Evolutionary conservation across 768 basidiomycete genomes (phyloP), one percentile per base, ranked within the genome.

Genomic region (Sporobolomyces phaffii): DNA sequence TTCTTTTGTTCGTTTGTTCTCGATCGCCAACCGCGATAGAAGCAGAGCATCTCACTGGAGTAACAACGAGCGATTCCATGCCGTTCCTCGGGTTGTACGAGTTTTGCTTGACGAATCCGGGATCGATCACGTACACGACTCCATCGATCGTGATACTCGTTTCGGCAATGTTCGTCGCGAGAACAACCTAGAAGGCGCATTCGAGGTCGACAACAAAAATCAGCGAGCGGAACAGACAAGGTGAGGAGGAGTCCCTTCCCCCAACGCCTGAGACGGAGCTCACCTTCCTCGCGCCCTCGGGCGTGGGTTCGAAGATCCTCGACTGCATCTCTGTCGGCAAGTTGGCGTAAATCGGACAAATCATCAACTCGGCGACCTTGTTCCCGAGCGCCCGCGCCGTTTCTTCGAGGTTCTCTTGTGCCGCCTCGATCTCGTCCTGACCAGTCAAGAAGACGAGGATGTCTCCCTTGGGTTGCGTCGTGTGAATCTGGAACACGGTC

Each of bases 321-420:
- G 92, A 89, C 77, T 99, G 96, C 93, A 99, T 93, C 68, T 99
- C 96, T 73, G 91, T 93, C 1, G 96, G 96, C n/a, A 99, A 80
- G 77, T 96, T 98, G 69, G 96, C 96, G 75, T 99, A 99, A 67
- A 99, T 99, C 5, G 96, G 96, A 75, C 93, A 97, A 65, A 99
- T 84, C 63, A 98, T 86, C 49, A 99, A 83, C 74, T 99, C 96
- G 9, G 85, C 83, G 50, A 98, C 88, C 79, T 98, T 97, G 80
- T 98, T 97, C 24, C 93, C 93, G 0, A 99, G 81, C 1, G 94
- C 88, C 28, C 91, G 86, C 28, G 91, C 87, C 0, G 96, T 99
- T 80, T 99, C 96, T 76, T 90, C 87, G 38, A 99, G 80, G 77
- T 90, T 96, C 79, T 99, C 96, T 54, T 93, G 89, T 43, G 92